Conservation (phyloP, 2,329 filamentous ascomycete genomes). For the Purpureocillium takamizusanense region DNA sequence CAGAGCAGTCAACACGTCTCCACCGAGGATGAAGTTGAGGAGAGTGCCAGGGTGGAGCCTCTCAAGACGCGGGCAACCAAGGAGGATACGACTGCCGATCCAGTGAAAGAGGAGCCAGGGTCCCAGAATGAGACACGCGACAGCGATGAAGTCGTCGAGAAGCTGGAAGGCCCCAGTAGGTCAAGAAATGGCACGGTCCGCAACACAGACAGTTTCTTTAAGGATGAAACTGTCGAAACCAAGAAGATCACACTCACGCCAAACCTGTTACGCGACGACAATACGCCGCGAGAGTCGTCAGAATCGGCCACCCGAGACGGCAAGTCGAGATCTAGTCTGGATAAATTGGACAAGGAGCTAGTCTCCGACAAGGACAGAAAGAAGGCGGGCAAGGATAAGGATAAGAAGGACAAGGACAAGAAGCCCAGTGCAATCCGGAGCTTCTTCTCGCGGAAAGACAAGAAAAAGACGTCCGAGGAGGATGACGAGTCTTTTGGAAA, state of each 20-base stretch:
- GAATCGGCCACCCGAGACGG: constrained; percentile 34
- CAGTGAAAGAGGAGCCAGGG: constrained; percentile 20
- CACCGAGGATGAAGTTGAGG: constrained; percentile 32
- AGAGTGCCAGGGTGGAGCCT: constrained; percentile 46
- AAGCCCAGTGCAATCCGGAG: constrained; percentile 48
- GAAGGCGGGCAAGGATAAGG: constrained; percentile 64
- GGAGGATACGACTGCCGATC: constrained; percentile 26
- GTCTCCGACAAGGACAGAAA: constrained; percentile 59
- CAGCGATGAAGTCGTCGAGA: constrained; percentile 62
- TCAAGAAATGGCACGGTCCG: constrained; percentile 80
- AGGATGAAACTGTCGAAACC: constrained; percentile 88
- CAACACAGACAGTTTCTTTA: constrained; percentile 95
- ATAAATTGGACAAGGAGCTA: constrained; percentile 50
- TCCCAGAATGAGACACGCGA: constrained; percentile 29
- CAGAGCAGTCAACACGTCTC: constrained; percentile 19
- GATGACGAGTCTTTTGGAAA: constrained; percentile 55
- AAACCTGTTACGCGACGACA: constrained; percentile 80
- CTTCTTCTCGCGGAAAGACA: constrained; percentile 55
- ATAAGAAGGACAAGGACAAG: constrained; percentile 65
- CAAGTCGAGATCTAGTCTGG: constrained; percentile 59
- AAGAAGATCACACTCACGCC: constrained; percentile 96
- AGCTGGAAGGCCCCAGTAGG: constrained; percentile 43
- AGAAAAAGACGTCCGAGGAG: constrained; percentile 46
- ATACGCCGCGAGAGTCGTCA: constrained; percentile 42
- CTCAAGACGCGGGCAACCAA: constrained; percentile 38